phyloP scores from a whole-genome alignment of 2,329 filamentous ascomycete genomes.

The Teratosphaeria gauchensis region DNA sequence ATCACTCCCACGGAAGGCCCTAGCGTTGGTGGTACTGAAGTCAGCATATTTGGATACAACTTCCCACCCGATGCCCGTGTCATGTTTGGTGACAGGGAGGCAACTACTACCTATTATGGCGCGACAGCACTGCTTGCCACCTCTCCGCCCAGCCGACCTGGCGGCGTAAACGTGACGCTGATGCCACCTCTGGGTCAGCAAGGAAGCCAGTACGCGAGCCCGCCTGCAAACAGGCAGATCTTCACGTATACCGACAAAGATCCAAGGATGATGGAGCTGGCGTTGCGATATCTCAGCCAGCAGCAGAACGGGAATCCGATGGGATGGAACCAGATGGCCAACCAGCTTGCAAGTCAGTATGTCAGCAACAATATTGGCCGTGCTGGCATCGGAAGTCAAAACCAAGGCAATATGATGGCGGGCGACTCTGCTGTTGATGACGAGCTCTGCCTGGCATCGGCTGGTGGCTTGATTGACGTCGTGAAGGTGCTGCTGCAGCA shows the following conservation, averaged over 20 bases:
- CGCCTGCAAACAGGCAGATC: constrained; percentile 19
- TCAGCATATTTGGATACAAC: constrained; percentile 70
- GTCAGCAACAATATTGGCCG: constrained; percentile 6
- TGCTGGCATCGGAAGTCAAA: constrained; percentile 8
- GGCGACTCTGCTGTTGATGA: constrained; percentile 6
- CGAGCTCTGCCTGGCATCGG: constrained; percentile 49
- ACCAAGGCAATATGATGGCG: constrained; percentile 8
- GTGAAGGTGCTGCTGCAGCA: constrained; percentile 67
- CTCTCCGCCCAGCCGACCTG: constrained; percentile 60
- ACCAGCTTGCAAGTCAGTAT: constrained; percentile 14
- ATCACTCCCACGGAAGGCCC: constrained; percentile 76
- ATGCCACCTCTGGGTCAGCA: constrained; percentile 28
- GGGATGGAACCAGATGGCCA: constrained; percentile 21
- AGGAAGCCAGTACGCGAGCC: constrained; percentile 6
- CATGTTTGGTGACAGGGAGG: constrained; percentile 65
- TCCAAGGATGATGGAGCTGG: constrained; percentile 45
- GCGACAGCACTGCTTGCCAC: constrained; percentile 71
- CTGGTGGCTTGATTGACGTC: constrained; percentile 64
- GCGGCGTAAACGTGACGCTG: constrained; percentile 62
- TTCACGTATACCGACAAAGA: constrained; percentile 45
- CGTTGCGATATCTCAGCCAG: constrained; percentile 31
- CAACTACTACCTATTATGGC: constrained; percentile 71
- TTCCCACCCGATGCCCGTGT: constrained; percentile 75
- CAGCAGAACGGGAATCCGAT: constrained; percentile 25
- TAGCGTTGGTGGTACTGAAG: constrained; percentile 73